phyloP scores from a whole-genome alignment of 2,329 filamentous ascomycete genomes.

The Ophiocordyceps australis region DNA sequence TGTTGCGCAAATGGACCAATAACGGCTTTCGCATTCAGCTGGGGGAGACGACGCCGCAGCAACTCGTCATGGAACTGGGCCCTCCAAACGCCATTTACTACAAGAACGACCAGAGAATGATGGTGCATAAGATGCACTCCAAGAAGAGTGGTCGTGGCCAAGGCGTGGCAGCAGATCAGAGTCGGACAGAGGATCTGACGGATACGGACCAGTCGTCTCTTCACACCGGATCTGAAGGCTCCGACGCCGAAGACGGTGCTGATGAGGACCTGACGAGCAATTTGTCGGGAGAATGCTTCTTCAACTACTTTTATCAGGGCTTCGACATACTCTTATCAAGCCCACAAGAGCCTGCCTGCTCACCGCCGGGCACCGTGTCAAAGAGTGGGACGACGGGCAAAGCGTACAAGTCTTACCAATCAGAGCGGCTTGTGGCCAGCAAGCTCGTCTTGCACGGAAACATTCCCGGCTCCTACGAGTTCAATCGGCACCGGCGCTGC shows the following conservation, averaged over 20 bases:
- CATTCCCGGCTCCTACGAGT: conserved; percentile 87
- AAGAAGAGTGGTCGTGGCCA: conserved; percentile 30
- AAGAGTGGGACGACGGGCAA: conserved; percentile 7
- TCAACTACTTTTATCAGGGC: conserved; percentile 92
- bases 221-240: conserved; percentile 53
- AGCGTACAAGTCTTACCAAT: conserved; percentile 20
- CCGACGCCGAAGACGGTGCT: conserved; percentile 35
- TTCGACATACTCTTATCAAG: conserved; percentile 87
- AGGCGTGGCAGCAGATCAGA: conserved; percentile 21
- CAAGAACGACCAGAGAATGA: conserved; percentile 76
- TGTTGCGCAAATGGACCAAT: conserved; percentile 53
- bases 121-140: conserved; percentile 55
- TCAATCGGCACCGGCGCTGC: conserved; percentile 82
- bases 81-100: conserved; percentile 88
- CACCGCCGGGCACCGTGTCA: conserved; percentile 24
- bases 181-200: conserved; percentile 36
- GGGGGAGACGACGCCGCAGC: conserved; percentile 80
- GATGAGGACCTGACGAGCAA: conserved; percentile 35
- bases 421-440: conserved; percentile 62
- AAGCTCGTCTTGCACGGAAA: conserved; percentile 93
- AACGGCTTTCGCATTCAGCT: conserved; percentile 54
- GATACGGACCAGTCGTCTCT: conserved; percentile 63
- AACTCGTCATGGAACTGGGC: conserved; percentile 76
- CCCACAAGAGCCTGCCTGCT: conserved; percentile 44
- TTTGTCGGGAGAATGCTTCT: conserved; percentile 64